Conservation (phyloP, 2,329 filamentous ascomycete genomes). For the Ceratocystis destructans region DNA sequence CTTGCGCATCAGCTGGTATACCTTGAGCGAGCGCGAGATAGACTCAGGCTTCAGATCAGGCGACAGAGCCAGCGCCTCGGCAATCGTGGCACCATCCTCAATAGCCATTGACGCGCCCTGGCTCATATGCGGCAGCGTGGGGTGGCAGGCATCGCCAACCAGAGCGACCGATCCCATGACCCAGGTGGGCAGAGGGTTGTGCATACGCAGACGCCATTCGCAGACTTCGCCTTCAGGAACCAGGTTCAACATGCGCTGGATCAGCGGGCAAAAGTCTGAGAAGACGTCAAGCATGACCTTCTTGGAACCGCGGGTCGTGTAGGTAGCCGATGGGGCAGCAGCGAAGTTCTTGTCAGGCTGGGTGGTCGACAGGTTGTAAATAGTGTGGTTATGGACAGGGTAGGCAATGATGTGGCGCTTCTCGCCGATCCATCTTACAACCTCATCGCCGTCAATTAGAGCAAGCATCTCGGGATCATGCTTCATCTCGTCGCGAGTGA, state of each 20-base stretch:
- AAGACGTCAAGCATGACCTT: conserved; percentile 47
- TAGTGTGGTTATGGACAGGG: conserved; percentile 51
- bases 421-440: conserved; percentile 63
- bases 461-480: conserved; percentile 51
- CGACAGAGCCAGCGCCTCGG: conserved; percentile 35
- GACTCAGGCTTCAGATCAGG: conserved; percentile 27
- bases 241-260: conserved; percentile 45
- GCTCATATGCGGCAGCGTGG: conserved; percentile 52
- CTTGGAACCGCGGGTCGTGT: conserved; percentile 51
- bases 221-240: conserved; percentile 49
- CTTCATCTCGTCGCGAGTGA: conserved; percentile 52
- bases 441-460: conserved; percentile 53
- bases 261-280: conserved; percentile 44
- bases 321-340: conserved; percentile 42
- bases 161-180: conserved; percentile 42
- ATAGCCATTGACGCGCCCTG: conserved; percentile 57
- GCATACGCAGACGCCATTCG: conserved; percentile 50
- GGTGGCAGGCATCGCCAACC: conserved; percentile 52
- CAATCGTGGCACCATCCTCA: conserved; percentile 50
- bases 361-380: conserved; percentile 51
- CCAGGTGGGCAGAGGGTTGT: conserved; percentile 45
- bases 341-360: conserved; percentile 50
- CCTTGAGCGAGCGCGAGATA: conserved; percentile 37
- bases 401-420: conserved; percentile 67
- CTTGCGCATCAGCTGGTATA: conserved; percentile 44